Conservation (phyloP, 2,329 filamentous ascomycete genomes). For the Neonectria coccinea region DNA sequence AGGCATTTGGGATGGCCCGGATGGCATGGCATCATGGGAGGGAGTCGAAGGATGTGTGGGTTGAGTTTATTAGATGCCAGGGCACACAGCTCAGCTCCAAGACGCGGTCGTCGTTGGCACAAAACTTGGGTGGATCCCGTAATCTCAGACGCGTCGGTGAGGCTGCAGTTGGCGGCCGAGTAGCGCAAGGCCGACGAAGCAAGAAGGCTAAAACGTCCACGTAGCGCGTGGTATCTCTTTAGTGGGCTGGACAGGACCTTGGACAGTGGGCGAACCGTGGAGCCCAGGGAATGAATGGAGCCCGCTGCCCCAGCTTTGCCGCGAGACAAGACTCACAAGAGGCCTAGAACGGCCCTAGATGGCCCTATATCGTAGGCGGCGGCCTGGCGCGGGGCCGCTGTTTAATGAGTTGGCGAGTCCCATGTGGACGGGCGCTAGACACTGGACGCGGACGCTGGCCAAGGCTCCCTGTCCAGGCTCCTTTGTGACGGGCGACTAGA, state of each 20-base stretch:
- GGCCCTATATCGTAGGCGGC: neutral
- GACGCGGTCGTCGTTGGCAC: conserved; percentile 17
- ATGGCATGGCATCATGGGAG: conserved; percentile 26
- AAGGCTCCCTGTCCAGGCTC: conserved; percentile 6
- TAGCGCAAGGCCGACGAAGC: conserved; percentile 29
- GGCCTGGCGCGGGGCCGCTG: conserved; percentile 21
- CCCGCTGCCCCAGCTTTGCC: conserved; percentile 11
- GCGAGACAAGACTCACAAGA: conserved; percentile 4
- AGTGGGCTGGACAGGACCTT: conserved; percentile 6
- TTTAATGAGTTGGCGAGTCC: conserved; percentile 34
- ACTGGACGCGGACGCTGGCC: neutral
- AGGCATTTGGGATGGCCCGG: conserved; percentile 7
- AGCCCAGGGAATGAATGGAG: neutral
- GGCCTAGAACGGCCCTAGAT: neutral
- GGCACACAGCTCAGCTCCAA: neutral
- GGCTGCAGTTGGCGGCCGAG: conserved; percentile 35
- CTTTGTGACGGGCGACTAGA: conserved; percentile 9
- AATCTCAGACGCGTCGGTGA: conserved; percentile 45
- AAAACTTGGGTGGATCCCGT: conserved; percentile 20
- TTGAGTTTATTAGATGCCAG: conserved; percentile 11
- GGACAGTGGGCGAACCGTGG: conserved; percentile 28
- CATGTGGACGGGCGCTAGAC: conserved; percentile 28
- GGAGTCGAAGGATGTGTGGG: conserved; percentile 17
- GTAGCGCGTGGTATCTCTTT: conserved; percentile 33
- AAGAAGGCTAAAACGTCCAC: conserved; percentile 27